Base-by-base conservation (phyloP, 2,329 filamentous ascomycete genomes). In the Colletotrichum sp. region DNA sequence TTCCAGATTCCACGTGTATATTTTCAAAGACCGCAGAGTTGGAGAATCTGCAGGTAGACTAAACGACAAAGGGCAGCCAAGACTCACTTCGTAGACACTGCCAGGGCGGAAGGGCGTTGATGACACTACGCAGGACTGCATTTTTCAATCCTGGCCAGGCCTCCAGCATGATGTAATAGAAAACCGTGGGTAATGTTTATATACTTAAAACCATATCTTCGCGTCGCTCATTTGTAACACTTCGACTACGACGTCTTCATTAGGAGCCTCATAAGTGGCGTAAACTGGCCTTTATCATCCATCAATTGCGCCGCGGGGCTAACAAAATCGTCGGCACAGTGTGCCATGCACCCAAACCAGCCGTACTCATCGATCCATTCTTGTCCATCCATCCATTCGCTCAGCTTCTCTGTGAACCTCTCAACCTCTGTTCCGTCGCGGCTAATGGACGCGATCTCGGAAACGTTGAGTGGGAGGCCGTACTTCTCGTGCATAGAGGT, bases 241-340 rank as follows among this genome's bases (percentile, higher is more conserved):
- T n/a, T 7, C 19, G 5, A 48, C 6, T 22, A 48, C 19, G 19
- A 12, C n/a, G 11, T 8, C 44, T 61, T 28, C 67, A 75, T 78
- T 34, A 78, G 57, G 52, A 65, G 67, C 39, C 61, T 71, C 77
- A 78, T 77, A 6, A 84, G 79, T 30, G 79, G 74, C 11, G 83
- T 88, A 66, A 86, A 86, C 25, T 79, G 80, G 6, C 86, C 87
- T 71, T 86, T 81, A 12, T 74, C 72, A 64, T 87, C 85, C 85
- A 88, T 86, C 77, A 88, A 82, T 80, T 87, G 86, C 30, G 87
- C 87, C 48, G 82, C 84, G 0, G 86, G 86, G 77, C 86, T 88
- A 25, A 88, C 87, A 79, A 86, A 88, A 71, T 79, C 79, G 77
- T 88, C 86, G 13, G 86, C 85, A 67, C 83, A 79, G 28, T 84